Evolutionary conservation across 306 rosid species (phyloP), one percentile per base, ranked within the genome.

Genomic region (Cicer cuneatum): DNA sequence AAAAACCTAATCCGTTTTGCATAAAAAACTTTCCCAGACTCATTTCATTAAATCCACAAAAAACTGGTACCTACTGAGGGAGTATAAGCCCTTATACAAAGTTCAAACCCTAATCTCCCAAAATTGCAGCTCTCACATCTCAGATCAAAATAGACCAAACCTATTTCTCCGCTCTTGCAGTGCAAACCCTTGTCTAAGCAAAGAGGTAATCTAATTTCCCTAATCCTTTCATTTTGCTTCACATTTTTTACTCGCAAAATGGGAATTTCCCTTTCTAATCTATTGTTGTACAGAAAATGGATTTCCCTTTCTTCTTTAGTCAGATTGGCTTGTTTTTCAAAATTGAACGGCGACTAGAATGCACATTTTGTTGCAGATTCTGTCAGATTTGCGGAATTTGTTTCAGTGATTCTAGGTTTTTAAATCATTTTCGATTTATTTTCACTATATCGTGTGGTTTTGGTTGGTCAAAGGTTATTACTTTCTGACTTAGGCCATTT

Each of bases 131-230:
- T 29, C 35, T 29, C 35, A 29, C 35, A 29, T 29, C 35, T 29
- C 35, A 29, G 35, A 29, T 29, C 35, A 29, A 29, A 29, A 29
- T 29, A 29, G 1, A 29, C 5, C 35, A 3, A 29, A 29, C 35
- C 35, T 29, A 94, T 94, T 87, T 75, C 96, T 52, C 97, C 87
- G 88, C 97, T 94, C 83, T 86, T 94, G 98, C 96, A 94, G 87
- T 94, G 98, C 97, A 94, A 94, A 78, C 98, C 98, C 58, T 80
- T 94, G 83, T 90, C 97, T 39, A 97, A 94, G 66, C 96, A 87
- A 29, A 81, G 96, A 94, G 91, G 97, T 94, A 18, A 10, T 10
- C 41, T 5, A 14, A 7, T 75, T 75, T 41, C 3, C 8, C 2
- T 2, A 7, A n/a, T 10, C 2, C 10, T n/a, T 73, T 37, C 70